A percentile compares a stretch with the other conserved stretches of the same genome.
Conservation (phyloP, 306 rosid genomes). For the Ammopiptanthus mongolicus region DNA sequence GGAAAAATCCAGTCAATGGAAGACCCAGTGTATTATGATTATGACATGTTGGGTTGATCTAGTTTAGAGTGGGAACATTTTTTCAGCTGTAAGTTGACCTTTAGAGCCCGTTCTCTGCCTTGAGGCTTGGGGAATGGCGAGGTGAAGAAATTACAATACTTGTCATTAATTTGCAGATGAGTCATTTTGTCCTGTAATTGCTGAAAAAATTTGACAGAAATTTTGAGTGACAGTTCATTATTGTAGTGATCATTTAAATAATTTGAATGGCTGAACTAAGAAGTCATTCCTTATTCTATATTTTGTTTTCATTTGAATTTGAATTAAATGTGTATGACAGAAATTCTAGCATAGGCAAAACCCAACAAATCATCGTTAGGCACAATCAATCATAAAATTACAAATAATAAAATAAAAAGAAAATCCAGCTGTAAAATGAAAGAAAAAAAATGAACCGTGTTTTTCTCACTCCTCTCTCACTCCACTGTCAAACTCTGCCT, state of each 20-base stretch:
- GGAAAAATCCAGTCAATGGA: background rate
- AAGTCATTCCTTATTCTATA: background rate
- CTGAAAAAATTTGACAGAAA: background rate
- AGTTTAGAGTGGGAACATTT: background rate
- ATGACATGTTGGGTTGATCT: background rate
- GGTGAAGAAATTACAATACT: background rate
- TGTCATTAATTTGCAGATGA: background rate
- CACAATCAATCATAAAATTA: too few relatives aligned
- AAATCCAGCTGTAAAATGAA: too few relatives aligned
- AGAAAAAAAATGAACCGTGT: too few relatives aligned
- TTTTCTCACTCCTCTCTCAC: too few relatives aligned
- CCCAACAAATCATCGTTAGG: too few relatives aligned
- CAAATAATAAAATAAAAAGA: too few relatives aligned
- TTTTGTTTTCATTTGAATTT: background rate
- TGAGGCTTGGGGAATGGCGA: constrained; percentile 13
- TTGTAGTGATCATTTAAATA: background rate
- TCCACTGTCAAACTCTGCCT: too few relatives aligned
- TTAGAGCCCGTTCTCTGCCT: constrained; percentile 14
- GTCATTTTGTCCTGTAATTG: constrained; percentile 13
- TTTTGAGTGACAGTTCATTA: background rate
- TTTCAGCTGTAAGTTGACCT: background rate
- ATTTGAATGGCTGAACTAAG: background rate
- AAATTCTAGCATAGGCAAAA: too few relatives aligned
- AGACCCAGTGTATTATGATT: background rate
- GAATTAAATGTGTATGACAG: background rate